phyloP scores from a whole-genome alignment of 2,329 filamentous ascomycete species.

The Teratosphaeria gauchensis region DNA sequence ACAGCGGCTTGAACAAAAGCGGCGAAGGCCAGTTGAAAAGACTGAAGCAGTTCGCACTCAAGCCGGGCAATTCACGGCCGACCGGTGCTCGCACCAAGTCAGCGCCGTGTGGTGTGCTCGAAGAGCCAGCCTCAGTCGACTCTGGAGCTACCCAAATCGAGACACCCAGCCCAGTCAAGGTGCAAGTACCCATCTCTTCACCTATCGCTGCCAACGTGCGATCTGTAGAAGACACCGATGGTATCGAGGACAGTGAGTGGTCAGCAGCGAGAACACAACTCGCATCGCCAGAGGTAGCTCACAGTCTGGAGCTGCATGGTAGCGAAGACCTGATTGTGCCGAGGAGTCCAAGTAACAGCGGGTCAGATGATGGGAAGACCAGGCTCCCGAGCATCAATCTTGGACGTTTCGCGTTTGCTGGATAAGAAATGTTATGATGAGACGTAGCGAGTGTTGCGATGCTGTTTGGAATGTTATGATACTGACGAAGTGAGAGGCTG shows the following conservation, averaged over 20 bases:
- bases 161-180: slow-evolving; percentile 1
- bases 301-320: slow-evolving; percentile 25
- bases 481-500: not conserved
- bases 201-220: not conserved
- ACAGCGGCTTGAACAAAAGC: slow-evolving; percentile 8
- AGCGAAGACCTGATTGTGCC: slow-evolving; percentile 40
- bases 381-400: slow-evolving; percentile 29
- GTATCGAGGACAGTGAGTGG: slow-evolving; percentile 16
- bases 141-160: not conserved
- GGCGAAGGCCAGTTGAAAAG: slow-evolving; percentile 6
- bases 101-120: not conserved
- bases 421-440: slow-evolving; percentile 3
- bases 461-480: not conserved
- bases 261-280: slow-evolving; percentile 16
- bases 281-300: slow-evolving; percentile 7
- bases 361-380: slow-evolving; percentile 26
- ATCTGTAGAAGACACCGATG: slow-evolving; percentile 3
- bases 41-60: slow-evolving; percentile 6
- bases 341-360: slow-evolving; percentile 33
- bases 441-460: not conserved
- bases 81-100: not conserved
- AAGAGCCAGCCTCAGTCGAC: not conserved
- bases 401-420: slow-evolving; percentile 30
- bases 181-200: slow-evolving; percentile 14
- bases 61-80: slow-evolving; percentile 20